Evolutionary conservation across 805 yeast species (phyloP).

Genomic region (Yamadazyma sp.): DNA sequence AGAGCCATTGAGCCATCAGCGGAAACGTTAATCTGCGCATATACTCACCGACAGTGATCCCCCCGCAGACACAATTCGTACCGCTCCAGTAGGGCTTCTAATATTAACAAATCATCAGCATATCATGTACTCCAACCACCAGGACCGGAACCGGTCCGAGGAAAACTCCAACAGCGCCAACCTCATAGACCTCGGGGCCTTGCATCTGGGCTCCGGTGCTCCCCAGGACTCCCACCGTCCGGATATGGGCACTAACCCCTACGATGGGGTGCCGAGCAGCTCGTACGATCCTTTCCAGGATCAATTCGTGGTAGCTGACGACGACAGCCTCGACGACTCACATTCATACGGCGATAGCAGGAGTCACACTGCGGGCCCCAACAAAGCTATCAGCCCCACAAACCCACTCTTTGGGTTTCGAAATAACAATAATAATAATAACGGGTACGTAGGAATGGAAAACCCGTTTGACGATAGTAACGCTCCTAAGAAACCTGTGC

Average conservation of each 20-base stretch:
- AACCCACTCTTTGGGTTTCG: constrained; percentile 16
- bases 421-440: constrained; percentile 11
- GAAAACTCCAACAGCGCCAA: constrained; percentile 9
- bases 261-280: constrained; percentile 4
- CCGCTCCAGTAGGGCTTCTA: too few species aligned
- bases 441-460: constrained; percentile 31
- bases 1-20: too few species aligned
- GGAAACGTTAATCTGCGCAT: too few species aligned
- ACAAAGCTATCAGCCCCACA: constrained; percentile 4
- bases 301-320: constrained; percentile 34
- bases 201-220: neutral
- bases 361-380: neutral
- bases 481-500: constrained; percentile 8
- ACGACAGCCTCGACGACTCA: constrained; percentile 24
- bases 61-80: too few species aligned
- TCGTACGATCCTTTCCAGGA: constrained; percentile 35
- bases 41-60: too few species aligned
- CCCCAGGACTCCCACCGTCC: too few species aligned
- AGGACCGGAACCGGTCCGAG: constrained; percentile 5
- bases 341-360: neutral
- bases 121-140: too few species aligned
- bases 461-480: constrained; percentile 20
- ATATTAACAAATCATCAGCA: too few species aligned
- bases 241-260: constrained; percentile 15
- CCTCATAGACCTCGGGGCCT: constrained; percentile 27